Evolutionary conservation across 768 basidiomycete genomes (phyloP), one percentile per base, ranked within the genome.

Genomic region (Leucocoprinus sp.): DNA sequence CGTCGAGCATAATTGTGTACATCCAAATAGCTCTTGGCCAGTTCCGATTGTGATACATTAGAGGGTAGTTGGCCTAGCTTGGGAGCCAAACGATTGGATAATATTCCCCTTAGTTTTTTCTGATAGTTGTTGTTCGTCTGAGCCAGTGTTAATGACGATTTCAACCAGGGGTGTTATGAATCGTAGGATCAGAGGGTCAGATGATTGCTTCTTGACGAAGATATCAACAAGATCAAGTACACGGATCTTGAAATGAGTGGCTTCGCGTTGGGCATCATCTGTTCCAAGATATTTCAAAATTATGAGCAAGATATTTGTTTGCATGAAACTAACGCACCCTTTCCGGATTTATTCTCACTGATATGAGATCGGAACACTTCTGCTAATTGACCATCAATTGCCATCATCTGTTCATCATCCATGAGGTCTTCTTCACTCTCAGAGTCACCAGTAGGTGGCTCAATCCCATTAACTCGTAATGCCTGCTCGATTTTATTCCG

Each of bases 361-460:
- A 74, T 67, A 49, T 80, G 77, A 23, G 80, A 71, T 48, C 76
- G 75, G 75, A 99, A 95, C 23, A 92, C 82, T 42, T 82, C 78
- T 3, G 88, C 90, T 5, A 99, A 78, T 58, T 95, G 85, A 39
- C 88, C 86, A 57, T 99, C 95, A 21, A 98, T 78, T 26, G 85
- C 86, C 73, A 98, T 82, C 95, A 99, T 99, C 65, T 96, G 90
- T 19, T 98, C 93, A 58, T 99, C 95, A 58, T 96, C 87, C 82
- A 95, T 84, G 22, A 82, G 65, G 38, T 86, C 84, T 50, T 82
- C 77, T 22, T 71, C 70, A 28, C 71, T 78, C 37, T 79, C 78
- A 5, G 71, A 70, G 17, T 78, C 76, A 6, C 75, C 75, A 12
- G 75, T 71, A 1, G 69, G 75, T 15, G 73, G 73, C 28, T 74